A percentile compares a stretch with the other conserved stretches of the same genome.
Conservation (phyloP, 345 rosid genomes). For the Melaleuca quinquenervia region DNA sequence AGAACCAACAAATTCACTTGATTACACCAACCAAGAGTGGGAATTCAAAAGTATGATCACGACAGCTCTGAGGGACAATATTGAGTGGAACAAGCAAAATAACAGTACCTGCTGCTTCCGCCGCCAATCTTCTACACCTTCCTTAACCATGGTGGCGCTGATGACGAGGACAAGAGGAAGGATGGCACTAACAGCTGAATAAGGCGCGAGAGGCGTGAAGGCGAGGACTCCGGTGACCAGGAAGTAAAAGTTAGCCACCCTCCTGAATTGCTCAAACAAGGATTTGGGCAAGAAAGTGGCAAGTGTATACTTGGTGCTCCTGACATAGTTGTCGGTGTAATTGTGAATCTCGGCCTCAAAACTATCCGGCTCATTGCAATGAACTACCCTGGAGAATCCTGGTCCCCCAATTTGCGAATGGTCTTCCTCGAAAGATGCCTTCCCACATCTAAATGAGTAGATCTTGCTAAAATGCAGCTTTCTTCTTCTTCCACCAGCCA, state of each 20-base stretch:
- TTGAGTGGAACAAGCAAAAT: background rate
- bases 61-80: background rate
- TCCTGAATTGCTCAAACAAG: constrained; percentile 90
- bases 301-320: constrained; percentile 66
- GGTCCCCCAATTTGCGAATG: constrained; percentile 72
- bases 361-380: constrained; percentile 65
- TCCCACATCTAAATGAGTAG: constrained; percentile 52
- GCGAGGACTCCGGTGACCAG: constrained; percentile 61
- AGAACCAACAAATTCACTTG: background rate
- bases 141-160: constrained; percentile 84
- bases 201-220: constrained; percentile 73
- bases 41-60: background rate
- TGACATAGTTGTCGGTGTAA: constrained; percentile 53
- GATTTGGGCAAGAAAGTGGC: constrained; percentile 86
- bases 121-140: constrained; percentile 81
- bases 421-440: constrained; percentile 49
- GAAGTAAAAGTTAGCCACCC: constrained; percentile 91
- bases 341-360: constrained; percentile 40
- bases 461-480: constrained; percentile 62
- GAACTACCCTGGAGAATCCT: constrained; percentile 77
- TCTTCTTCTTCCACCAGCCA: constrained; percentile 44
- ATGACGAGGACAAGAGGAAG: constrained; percentile 65
- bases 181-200: constrained; percentile 55
- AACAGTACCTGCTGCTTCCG: constrained; percentile 63
- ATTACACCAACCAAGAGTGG: background rate